Percentiles rank a stretch among this genome's conserved stretches.
phyloP scores from a whole-genome alignment of 257 asterid species.

The Jacaranda mimosifolia region DNA sequence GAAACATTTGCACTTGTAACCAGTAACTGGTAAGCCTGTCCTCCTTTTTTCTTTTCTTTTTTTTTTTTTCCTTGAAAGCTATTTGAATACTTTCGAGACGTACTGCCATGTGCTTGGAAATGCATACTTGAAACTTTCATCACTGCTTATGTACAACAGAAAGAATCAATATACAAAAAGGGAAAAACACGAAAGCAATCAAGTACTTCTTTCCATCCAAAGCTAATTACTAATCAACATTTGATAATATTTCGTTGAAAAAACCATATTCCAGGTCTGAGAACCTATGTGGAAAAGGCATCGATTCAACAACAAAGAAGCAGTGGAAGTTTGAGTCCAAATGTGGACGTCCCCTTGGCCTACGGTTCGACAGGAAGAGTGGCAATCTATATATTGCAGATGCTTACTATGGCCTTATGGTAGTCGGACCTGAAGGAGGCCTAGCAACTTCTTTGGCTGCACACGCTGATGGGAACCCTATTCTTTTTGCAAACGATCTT shows the following conservation, averaged over 20 bases:
- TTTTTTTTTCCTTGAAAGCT: too few relatives aligned
- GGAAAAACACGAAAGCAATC: too few relatives aligned
- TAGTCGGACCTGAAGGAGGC: slow-evolving; percentile 86
- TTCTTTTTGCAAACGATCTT: slow-evolving; percentile 93
- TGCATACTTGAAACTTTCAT: too few relatives aligned
- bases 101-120: too few relatives aligned
- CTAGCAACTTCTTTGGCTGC: slow-evolving; percentile 71
- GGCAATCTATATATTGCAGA: slow-evolving; percentile 89
- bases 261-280: slow-evolving; percentile 59
- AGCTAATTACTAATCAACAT: too few relatives aligned
- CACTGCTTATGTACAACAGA: too few relatives aligned
- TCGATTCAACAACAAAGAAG: slow-evolving; percentile 73
- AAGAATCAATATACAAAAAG: too few relatives aligned
- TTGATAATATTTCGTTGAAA: too few relatives aligned
- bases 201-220: too few relatives aligned
- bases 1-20: slow-evolving; percentile 89
- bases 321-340: slow-evolving; percentile 77
- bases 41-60: too few relatives aligned
- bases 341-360: slow-evolving; percentile 94
- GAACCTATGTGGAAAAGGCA: slow-evolving; percentile 65
- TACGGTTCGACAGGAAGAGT: slow-evolving; percentile 66
- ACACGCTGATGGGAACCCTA: slow-evolving; percentile 67
- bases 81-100: too few relatives aligned
- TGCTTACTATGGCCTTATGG: slow-evolving; percentile 82
- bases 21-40: slow-evolving; percentile 57